Conservation (phyloP, 139 green algal species). For the Chlamydomonas sp. region DNA sequence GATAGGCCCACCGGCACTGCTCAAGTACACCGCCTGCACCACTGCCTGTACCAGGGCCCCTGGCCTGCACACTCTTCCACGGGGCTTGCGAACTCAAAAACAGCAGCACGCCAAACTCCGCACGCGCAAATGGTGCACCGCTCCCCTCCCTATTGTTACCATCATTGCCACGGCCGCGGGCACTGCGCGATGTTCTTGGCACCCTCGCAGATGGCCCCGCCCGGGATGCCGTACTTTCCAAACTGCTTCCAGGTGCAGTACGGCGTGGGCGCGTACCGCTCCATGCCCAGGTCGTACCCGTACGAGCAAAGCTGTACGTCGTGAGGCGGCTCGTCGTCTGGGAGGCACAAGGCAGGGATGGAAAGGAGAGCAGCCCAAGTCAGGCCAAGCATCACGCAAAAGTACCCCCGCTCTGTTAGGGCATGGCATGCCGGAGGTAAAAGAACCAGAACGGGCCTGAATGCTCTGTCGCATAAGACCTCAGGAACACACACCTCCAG, state of each 20-base stretch:
- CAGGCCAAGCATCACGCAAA: neutral
- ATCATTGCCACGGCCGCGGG: slow-evolving; percentile 37
- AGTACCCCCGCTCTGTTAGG: neutral
- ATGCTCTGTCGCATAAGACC: neutral
- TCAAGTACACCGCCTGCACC: too few species aligned
- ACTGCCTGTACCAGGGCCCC: too few species aligned
- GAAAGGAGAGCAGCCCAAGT: neutral
- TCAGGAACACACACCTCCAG: neutral
- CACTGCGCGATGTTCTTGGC: slow-evolving; percentile 38
- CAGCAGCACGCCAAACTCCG: too few species aligned
- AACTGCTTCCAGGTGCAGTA: slow-evolving; percentile 31
- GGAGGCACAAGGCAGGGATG: neutral
- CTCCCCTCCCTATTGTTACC: too few species aligned
- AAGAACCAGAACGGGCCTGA: neutral
- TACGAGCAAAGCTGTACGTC: slow-evolving; percentile 20
- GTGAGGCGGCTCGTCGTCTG: slow-evolving; percentile 17
- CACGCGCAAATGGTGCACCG: too few species aligned
- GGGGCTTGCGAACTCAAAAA: too few species aligned
- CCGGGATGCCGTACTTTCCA: slow-evolving; percentile 51
- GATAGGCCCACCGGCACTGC: too few species aligned
- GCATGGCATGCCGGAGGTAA: neutral
- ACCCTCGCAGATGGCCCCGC: slow-evolving; percentile 48
- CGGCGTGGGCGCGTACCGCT: slow-evolving; percentile 11
- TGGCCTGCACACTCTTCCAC: too few species aligned
- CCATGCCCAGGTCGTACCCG: slow-evolving; percentile 16